Percentiles rank a stretch among this genome's conserved stretches.
Evolutionary conservation across 2,329 filamentous ascomycete genomes (phyloP).

Genomic region (Aspergillus sp.): DNA sequence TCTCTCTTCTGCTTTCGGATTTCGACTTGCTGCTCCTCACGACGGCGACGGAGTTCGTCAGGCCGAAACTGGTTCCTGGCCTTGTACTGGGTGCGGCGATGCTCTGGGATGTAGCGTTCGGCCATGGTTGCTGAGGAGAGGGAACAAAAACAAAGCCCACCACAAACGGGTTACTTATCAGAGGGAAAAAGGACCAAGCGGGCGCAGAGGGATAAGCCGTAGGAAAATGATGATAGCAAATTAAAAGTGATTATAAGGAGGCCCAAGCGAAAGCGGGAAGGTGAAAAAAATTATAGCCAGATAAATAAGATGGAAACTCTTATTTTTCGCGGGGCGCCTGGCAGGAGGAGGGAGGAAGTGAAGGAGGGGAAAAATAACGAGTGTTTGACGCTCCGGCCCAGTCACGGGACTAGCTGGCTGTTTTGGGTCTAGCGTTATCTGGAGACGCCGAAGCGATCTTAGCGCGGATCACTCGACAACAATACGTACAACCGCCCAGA

Average conservation of each 20-base stretch:
- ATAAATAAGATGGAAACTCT: constrained; percentile 10
- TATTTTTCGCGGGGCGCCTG: constrained; percentile 7
- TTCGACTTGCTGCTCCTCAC: constrained; percentile 98
- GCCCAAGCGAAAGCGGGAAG: constrained; percentile 18
- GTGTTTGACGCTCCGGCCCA: constrained; percentile 10
- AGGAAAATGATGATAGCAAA: constrained; percentile 16
- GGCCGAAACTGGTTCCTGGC: constrained; percentile 99
- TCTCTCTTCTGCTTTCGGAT: constrained; percentile 98
- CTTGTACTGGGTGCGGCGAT: constrained; percentile 99
- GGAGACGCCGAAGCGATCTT: constrained; percentile 21
- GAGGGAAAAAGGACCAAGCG: constrained; percentile 16
- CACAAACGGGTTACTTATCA: constrained; percentile 18
- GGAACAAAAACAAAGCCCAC: constrained; percentile 33
- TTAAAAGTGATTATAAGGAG: constrained; percentile 23
- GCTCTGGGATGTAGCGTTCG: constrained; percentile 98
- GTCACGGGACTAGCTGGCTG: constrained; percentile 20
- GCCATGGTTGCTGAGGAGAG: constrained; percentile 66
- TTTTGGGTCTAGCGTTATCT: constrained; percentile 18
- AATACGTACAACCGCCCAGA: neutral
- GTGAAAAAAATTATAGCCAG: constrained; percentile 11
- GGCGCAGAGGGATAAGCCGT: constrained; percentile 15
- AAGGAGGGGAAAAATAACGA: constrained; percentile 27
- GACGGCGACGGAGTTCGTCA: constrained; percentile 95
- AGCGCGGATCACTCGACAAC: constrained; percentile 14
- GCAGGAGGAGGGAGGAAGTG: constrained; percentile 4